Conservation (phyloP, 805 yeast species). For the Metschnikowia cubensis region DNA sequence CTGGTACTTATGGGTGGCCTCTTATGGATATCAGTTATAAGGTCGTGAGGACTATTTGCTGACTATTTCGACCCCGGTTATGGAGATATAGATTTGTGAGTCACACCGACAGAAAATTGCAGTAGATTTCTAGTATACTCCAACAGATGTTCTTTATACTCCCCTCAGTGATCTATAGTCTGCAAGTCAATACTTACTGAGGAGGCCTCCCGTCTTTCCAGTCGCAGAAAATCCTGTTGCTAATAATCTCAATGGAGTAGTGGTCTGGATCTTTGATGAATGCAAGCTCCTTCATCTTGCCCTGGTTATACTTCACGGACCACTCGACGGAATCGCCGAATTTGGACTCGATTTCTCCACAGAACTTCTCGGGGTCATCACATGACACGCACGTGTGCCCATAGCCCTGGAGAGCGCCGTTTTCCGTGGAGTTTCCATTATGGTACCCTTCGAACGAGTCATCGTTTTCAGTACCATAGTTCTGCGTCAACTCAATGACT, state of each 20-base stretch:
- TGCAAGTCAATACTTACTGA: not conserved
- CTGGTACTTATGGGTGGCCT: too few species aligned
- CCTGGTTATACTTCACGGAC: conserved; percentile 54
- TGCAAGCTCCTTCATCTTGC: conserved; percentile 58
- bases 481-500: conserved; percentile 84
- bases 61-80: too few species aligned
- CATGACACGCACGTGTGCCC: conserved; percentile 81
- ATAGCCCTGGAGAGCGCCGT: conserved; percentile 69
- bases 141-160: too few species aligned
- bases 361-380: conserved; percentile 55
- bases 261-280: conserved; percentile 88
- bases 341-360: conserved; percentile 47
- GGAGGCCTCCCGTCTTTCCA: conserved; percentile 17
- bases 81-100: too few species aligned
- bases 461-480: conserved; percentile 91
- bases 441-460: conserved; percentile 69
- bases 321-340: conserved; percentile 47
- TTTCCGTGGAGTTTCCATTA: conserved; percentile 60
- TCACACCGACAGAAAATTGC: too few species aligned
- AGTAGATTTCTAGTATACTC: too few species aligned
- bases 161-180: too few species aligned
- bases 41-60: too few species aligned
- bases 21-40: too few species aligned
- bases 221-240: conserved; percentile 28
- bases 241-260: conserved; percentile 73